Conservation (phyloP, 176 grass and related monocot species). For the Oropetium thomaeum region DNA sequence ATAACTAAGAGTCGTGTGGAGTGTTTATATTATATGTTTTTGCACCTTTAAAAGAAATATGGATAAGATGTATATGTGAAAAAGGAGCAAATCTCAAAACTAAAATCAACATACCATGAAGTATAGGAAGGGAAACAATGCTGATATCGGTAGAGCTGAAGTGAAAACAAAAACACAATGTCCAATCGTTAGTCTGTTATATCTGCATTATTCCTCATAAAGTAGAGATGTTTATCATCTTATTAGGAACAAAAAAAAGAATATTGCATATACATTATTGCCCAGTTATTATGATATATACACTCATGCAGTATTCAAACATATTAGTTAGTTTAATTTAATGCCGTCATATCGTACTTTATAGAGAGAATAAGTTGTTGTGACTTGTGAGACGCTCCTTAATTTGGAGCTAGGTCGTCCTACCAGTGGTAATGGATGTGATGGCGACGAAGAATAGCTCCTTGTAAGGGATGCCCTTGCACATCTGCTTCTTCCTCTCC, state of each 20-base stretch:
- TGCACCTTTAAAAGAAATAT: not conserved
- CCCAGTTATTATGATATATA: too few species aligned
- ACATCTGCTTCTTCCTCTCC: constrained; percentile 35
- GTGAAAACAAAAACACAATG: not conserved
- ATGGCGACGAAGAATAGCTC: constrained; percentile 50
- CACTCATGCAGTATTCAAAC: too few species aligned
- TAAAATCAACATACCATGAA: constrained; percentile 65
- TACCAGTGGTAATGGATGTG: constrained; percentile 46
- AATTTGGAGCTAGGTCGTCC: too few species aligned
- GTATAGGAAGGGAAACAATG: constrained; percentile 75
- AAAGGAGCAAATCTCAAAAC: too few species aligned
- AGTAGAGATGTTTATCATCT: too few species aligned
- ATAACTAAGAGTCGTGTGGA: not conserved
- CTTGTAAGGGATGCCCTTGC: constrained; percentile 44
- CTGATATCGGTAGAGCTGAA: constrained; percentile 76
- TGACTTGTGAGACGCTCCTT: too few species aligned
- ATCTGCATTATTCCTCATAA: not conserved
- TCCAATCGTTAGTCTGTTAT: not conserved
- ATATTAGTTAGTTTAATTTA: too few species aligned
- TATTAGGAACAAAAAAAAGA: too few species aligned
- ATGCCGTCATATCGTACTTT: too few species aligned
- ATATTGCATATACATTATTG: too few species aligned
- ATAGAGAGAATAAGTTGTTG: too few species aligned
- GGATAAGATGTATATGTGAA: not conserved
- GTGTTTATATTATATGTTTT: too few species aligned